phyloP scores from a whole-genome alignment of 106 monocot genomes.

The Posidonia australis region DNA sequence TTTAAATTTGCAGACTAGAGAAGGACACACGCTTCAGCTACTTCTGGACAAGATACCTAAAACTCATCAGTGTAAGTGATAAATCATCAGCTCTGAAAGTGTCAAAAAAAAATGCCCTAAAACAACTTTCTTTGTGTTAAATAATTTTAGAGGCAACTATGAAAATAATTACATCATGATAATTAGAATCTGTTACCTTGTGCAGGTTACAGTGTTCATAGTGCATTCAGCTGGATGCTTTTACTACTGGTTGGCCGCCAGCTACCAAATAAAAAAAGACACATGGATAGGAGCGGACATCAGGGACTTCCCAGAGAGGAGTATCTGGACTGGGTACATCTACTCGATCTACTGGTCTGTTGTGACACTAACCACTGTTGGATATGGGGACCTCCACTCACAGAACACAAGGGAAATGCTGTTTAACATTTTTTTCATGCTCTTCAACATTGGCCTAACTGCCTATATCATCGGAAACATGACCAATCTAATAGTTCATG shows the following conservation, averaged over 20 bases:
- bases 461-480: conserved; percentile 37
- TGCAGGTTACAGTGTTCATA: conserved; percentile 18
- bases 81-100: not conserved
- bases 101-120: too few relatives aligned
- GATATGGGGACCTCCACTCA: conserved; percentile 28
- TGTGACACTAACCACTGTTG: conserved; percentile 21
- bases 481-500: conserved; percentile 35
- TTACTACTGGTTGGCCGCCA: conserved; percentile 16
- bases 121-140: too few relatives aligned
- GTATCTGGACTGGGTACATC: conserved; percentile 15
- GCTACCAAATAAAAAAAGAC: conserved; percentile 1
- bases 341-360: conserved; percentile 24
- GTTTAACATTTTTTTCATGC: conserved; percentile 27
- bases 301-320: conserved; percentile 4
- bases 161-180: not conserved
- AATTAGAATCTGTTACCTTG: not conserved
- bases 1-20: conserved; percentile 15
- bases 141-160: too few relatives aligned
- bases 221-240: conserved; percentile 23
- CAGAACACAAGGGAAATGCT: conserved; percentile 21
- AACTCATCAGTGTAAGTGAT: conserved; percentile 10
- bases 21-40: conserved; percentile 32
- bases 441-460: conserved; percentile 32
- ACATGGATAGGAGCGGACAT: conserved; percentile 20
- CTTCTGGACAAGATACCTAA: conserved; percentile 25